Evolutionary conservation across 441 rosid species (phyloP).

Genomic region (Eruca vesicaria): DNA sequence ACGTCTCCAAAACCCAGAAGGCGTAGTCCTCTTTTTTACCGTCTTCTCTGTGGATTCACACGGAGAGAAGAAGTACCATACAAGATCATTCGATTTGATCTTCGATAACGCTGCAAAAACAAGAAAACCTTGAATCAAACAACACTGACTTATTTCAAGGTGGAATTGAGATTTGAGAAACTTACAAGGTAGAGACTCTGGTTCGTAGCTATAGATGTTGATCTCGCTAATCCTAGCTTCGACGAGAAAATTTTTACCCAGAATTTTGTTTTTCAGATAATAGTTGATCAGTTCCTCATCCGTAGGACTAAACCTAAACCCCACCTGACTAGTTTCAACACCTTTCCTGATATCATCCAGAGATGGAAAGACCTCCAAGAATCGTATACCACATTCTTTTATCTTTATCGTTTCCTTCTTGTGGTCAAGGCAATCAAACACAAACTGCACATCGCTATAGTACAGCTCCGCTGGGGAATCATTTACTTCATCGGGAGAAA

Average conservation of each 20-base stretch:
- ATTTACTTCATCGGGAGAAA: background rate
- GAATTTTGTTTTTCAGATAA: constrained; percentile 23
- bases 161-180: background rate
- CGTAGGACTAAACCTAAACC: constrained; percentile 16
- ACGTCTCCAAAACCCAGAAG: constrained; percentile 2
- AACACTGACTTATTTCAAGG: background rate
- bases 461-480: background rate
- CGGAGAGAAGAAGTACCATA: constrained; percentile 28
- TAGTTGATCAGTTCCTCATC: constrained; percentile 21
- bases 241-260: constrained; percentile 1
- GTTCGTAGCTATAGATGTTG: constrained; percentile 19
- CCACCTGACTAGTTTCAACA: background rate
- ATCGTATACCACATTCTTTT: background rate
- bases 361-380: background rate
- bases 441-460: background rate
- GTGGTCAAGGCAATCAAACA: background rate
- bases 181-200: constrained; percentile 12
- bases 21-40: background rate
- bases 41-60: background rate
- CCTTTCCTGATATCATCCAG: background rate
- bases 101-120: constrained; percentile 12
- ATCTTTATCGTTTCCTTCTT: background rate
- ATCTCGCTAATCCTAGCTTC: constrained; percentile 13
- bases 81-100: constrained; percentile 12
- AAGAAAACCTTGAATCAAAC: background rate